Conservation (phyloP, 352 stramenopile genomes). For the Pythium utonaiense region DNA sequence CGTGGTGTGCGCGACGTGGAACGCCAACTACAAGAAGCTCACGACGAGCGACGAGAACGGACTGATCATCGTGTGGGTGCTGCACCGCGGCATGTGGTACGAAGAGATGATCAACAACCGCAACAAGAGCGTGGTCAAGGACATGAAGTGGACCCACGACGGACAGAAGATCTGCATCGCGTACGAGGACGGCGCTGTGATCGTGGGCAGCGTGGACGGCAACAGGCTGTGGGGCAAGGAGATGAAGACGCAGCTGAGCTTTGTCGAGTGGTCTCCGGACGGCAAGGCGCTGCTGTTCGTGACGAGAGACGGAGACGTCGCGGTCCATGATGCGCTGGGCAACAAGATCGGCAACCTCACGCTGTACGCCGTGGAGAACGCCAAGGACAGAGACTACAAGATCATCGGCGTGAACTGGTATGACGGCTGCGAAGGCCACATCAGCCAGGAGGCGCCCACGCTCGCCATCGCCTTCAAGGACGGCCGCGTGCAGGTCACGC, state of each 20-base stretch:
- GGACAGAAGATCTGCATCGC: conserved; percentile 95
- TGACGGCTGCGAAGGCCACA: conserved; percentile 85
- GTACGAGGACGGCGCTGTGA: conserved; percentile 93
- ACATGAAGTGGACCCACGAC: conserved; percentile 95
- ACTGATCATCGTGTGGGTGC: conserved; percentile 95
- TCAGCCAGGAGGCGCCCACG: conserved; percentile 84
- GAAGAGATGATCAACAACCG: conserved; percentile 97
- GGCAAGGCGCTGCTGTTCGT: conserved; percentile 88
- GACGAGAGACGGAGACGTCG: conserved; percentile 78
- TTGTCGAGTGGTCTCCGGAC: conserved; percentile 94
- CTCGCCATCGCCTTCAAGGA: conserved; percentile 91
- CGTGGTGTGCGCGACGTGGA: conserved; percentile 92
- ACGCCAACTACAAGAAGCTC: conserved; percentile 93
- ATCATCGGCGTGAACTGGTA: conserved; percentile 86
- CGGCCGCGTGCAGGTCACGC: conserved; percentile 89
- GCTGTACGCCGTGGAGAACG: conserved; percentile 67
- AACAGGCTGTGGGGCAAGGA: conserved; percentile 94
- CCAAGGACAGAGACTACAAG: conserved; percentile 58
- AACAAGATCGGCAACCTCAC: conserved; percentile 82
- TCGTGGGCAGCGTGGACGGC: conserved; percentile 92
- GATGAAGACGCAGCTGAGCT: conserved; percentile 87
- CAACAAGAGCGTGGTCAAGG: conserved; percentile 91
- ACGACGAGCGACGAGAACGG: conserved; percentile 94
- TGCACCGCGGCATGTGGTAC: conserved; percentile 93
- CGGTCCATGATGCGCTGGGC: conserved; percentile 84